Conservation (phyloP, 1,284 basidiomycete species). For the Puccinia sorghi region DNA sequence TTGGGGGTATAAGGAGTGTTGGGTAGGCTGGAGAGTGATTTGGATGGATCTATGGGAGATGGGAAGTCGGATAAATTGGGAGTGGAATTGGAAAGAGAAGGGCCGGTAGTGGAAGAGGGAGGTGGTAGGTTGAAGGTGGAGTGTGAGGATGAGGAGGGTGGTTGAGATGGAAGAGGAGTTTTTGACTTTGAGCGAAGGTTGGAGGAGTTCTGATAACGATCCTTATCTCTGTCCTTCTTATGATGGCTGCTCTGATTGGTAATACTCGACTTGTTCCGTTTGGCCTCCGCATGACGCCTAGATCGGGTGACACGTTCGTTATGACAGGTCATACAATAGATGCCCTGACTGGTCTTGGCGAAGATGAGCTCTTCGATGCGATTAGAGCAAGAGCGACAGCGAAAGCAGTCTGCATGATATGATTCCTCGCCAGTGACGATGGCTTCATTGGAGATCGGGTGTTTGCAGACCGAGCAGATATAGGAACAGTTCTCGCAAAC, state of each 20-base stretch:
- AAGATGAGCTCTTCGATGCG: slow-evolving; percentile 97
- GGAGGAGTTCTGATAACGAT: too few relatives aligned
- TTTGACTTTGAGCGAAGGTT: slow-evolving; percentile 26
- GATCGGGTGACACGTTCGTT: slow-evolving; percentile 93
- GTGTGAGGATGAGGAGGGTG: not conserved
- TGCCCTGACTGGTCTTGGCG: slow-evolving; percentile 95
- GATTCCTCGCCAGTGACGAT: slow-evolving; percentile 99
- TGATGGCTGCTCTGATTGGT: slow-evolving; percentile 5
- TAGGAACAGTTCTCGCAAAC: slow-evolving; percentile 97
- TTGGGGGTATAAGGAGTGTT: slow-evolving; percentile 6
- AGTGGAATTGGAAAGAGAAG: not conserved
- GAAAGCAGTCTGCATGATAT: slow-evolving; percentile 98
- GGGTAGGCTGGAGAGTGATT: slow-evolving; percentile 21
- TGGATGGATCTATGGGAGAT: not conserved
- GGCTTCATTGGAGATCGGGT: slow-evolving; percentile 90
- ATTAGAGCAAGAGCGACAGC: slow-evolving; percentile 89
- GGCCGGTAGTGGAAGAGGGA: not conserved
- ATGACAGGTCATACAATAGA: slow-evolving; percentile 97
- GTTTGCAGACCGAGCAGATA: slow-evolving; percentile 84
- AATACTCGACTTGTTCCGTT: slow-evolving; percentile 59
- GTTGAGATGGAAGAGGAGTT: slow-evolving; percentile 4
- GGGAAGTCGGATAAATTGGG: not conserved
- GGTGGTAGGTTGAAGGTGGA: not conserved
- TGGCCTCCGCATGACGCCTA: slow-evolving; percentile 78
- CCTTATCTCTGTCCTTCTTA: slow-evolving; percentile 13